Base-by-base conservation (phyloP, 73 alveolate genomes). In the Paramecium pentaurelia region DNA sequence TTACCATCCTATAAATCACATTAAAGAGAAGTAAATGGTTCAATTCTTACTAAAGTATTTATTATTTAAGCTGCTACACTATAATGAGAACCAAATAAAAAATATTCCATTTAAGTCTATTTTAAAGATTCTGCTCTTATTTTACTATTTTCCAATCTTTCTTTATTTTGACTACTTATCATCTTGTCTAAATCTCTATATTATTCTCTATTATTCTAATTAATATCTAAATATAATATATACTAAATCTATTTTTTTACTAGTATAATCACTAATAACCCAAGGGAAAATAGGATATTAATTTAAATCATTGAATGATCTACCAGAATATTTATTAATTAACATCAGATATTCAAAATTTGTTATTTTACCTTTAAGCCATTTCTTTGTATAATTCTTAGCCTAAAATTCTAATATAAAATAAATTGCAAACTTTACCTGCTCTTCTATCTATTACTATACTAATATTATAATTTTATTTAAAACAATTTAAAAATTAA, bases 211-310 rank as follows among this genome's bases (percentile, higher is more conserved):
- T 97, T 96, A 77, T 44, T 92, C 73, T 93, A 86, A 80, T 96
- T 54, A 4, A 44, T 93, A 71, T 92, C 42, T 3, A 64, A 0
- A 60, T 12, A 64, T 1, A 90, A 16, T 47, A 16, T 91, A 16
- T 47, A 80, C 16, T 77, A 94, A 75, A 80, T 96, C 98, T 11
- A 97, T 86, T 8, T 77, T 93, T 11, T 58, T 84, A 6, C 96
- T 88, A 9, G 91, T 87, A 90, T 96, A 98, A 86, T 97, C 98
- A 84, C 96, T 89, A 47, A 96, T 32, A 64, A 98, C 93, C 99
- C 99, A 98, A 2, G 99, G 99, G 89, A 97, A 98, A n/a, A 98
- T 98, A 37, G 99, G 99, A 93, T 98, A 98, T 91, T 98, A 97
- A 27, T 98, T 97, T 58, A 98, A 77, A 90, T 98, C 99, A 93